phyloP scores from a whole-genome alignment of 495 filamentous ascomycete genomes.

The Copromyces sp. region DNA sequence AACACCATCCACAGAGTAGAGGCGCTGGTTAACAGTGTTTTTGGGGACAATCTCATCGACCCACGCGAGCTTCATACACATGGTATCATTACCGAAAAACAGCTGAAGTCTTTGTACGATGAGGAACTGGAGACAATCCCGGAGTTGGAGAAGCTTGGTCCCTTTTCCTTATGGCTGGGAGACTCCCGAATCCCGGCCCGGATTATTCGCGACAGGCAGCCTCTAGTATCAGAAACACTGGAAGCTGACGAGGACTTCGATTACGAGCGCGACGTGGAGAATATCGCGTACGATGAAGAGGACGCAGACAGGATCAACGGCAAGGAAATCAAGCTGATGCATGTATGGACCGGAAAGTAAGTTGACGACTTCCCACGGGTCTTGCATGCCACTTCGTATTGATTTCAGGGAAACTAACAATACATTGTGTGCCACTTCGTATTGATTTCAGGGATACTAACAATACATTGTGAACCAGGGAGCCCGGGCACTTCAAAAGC shows the following conservation, averaged over 20 bases:
- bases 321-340: slow-evolving; percentile 19
- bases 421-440: background rate
- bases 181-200: slow-evolving; percentile 26
- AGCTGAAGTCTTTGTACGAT: slow-evolving; percentile 50
- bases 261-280: slow-evolving; percentile 28
- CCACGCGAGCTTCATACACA: slow-evolving; percentile 35
- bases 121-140: slow-evolving; percentile 42
- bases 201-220: slow-evolving; percentile 8
- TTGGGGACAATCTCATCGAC: slow-evolving; percentile 40
- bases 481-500: slow-evolving; percentile 4
- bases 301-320: slow-evolving; percentile 25
- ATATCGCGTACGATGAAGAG: slow-evolving; percentile 33
- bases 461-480: background rate
- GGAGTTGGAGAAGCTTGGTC: slow-evolving; percentile 27
- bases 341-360: slow-evolving; percentile 27
- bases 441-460: background rate
- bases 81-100: slow-evolving; percentile 49
- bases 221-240: slow-evolving; percentile 4
- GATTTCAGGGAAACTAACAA: background rate
- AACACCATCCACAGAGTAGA: slow-evolving; percentile 28
- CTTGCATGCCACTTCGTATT: background rate
- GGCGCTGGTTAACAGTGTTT: slow-evolving; percentile 36
- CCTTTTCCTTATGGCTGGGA: slow-evolving; percentile 55
- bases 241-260: slow-evolving; percentile 28
- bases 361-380: background rate